Conservation (phyloP, 768 basidiomycete species). For the Leucocoprinus sp. region DNA sequence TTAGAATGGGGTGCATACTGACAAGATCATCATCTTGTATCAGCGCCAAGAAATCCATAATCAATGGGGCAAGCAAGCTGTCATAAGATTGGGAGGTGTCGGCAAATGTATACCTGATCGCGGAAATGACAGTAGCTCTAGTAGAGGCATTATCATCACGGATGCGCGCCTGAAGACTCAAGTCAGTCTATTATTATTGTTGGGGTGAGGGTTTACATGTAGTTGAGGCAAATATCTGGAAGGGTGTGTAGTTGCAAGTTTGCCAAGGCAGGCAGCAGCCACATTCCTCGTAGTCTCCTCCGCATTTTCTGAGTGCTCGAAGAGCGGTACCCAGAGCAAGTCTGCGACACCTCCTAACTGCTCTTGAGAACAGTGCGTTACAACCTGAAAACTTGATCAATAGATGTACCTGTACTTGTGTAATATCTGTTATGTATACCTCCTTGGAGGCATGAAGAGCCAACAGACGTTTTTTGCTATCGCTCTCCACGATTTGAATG, state of each 20-base stretch:
- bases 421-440: conserved; percentile 29
- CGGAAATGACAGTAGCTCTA: conserved; percentile 84
- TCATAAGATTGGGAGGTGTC: conserved; percentile 83
- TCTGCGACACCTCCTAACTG: conserved; percentile 87
- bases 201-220: conserved; percentile 44
- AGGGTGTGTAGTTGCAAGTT: conserved; percentile 88
- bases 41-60: conserved; percentile 86
- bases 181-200: conserved; percentile 1
- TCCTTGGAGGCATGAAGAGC: conserved; percentile 92
- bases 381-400: conserved; percentile 44
- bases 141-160: conserved; percentile 60
- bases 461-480: conserved; percentile 73
- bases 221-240: conserved; percentile 87
- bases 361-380: conserved; percentile 80
- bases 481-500: conserved; percentile 66
- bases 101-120: conserved; percentile 89
- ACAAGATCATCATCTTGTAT: conserved; percentile 89
- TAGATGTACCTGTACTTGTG: neutral
- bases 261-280: conserved; percentile 93
- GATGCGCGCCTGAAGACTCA: conserved; percentile 46
- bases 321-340: conserved; percentile 84
- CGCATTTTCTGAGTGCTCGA: conserved; percentile 81
- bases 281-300: conserved; percentile 93
- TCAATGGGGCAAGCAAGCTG: conserved; percentile 78
- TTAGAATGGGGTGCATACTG: conserved; percentile 18